phyloP scores from a whole-genome alignment of 1,284 basidiomycete species.

The Leccinum subrobustum region DNA sequence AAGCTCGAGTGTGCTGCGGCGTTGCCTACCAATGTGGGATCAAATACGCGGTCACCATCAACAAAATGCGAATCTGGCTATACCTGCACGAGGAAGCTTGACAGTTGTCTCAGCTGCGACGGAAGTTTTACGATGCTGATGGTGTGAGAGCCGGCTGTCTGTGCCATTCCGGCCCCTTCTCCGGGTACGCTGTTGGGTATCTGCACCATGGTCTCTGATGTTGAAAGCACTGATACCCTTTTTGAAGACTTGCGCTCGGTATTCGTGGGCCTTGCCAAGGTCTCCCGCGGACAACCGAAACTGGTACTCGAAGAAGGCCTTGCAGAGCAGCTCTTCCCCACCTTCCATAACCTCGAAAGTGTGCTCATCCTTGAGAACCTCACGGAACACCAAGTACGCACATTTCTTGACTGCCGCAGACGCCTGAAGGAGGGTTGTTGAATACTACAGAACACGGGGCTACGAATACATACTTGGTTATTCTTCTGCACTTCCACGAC shows the following conservation, averaged over 20 bases:
- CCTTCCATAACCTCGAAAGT: constrained; percentile 13
- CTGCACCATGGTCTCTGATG: neutral
- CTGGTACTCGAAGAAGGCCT: constrained; percentile 25
- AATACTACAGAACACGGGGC: neutral
- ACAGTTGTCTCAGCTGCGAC: neutral
- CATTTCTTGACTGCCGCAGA: constrained; percentile 15
- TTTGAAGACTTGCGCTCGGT: neutral
- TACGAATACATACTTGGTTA: constrained; percentile 16
- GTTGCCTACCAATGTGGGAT: constrained; percentile 4
- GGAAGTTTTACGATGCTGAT: neutral
- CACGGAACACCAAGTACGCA: constrained; percentile 13
- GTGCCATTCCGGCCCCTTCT: neutral
- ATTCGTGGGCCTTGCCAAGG: neutral
- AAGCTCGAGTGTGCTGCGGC: neutral
- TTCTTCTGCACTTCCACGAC: constrained; percentile 15
- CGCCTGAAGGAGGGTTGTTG: constrained; percentile 13
- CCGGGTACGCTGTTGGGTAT: neutral
- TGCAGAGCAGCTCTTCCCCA: constrained; percentile 16
- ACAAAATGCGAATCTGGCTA: neutral
- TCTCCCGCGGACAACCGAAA: neutral
- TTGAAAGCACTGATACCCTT: constrained; percentile 11
- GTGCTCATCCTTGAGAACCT: neutral
- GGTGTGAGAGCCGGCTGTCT: neutral
- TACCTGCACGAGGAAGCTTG: constrained; percentile 13
- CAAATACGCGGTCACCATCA: neutral